Evolutionary conservation across 345 rosid species (phyloP).

Genomic region (Turnera subulata): DNA sequence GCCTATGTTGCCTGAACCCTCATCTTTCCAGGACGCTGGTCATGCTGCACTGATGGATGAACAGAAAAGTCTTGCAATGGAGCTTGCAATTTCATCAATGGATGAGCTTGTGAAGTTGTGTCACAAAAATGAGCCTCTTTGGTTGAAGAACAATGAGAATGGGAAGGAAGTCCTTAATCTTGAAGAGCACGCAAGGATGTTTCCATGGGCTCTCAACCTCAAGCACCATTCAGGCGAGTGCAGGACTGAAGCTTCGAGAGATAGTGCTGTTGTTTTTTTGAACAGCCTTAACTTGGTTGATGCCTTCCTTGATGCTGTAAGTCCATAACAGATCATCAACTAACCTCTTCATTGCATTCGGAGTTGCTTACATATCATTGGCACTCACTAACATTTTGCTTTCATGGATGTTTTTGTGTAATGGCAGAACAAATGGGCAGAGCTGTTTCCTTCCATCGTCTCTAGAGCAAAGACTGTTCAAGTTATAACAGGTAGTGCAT

Average conservation of each 20-base stretch:
- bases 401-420: background rate
- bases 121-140: conserved; percentile 52
- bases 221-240: conserved; percentile 39
- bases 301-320: conserved; percentile 77
- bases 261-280: conserved; percentile 76
- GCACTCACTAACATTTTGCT: no score
- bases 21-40: conserved; percentile 28
- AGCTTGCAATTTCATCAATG: conserved; percentile 60
- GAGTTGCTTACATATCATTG: no score
- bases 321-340: conserved; percentile 7
- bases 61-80: conserved; percentile 65
- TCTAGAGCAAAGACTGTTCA: conserved; percentile 83
- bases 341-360: no score
- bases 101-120: conserved; percentile 74
- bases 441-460: conserved; percentile 85
- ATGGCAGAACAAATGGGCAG: conserved; percentile 76
- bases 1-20: conserved; percentile 43
- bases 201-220: conserved; percentile 55
- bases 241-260: conserved; percentile 69
- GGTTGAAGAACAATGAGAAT: conserved; percentile 42
- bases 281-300: conserved; percentile 78
- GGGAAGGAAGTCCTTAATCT: conserved; percentile 46
- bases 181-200: conserved; percentile 61
- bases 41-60: conserved; percentile 51
- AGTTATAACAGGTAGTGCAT: conserved; percentile 50